Base-by-base conservation (phyloP, 139 green algal genomes). In the Coccomyxa sp. region DNA sequence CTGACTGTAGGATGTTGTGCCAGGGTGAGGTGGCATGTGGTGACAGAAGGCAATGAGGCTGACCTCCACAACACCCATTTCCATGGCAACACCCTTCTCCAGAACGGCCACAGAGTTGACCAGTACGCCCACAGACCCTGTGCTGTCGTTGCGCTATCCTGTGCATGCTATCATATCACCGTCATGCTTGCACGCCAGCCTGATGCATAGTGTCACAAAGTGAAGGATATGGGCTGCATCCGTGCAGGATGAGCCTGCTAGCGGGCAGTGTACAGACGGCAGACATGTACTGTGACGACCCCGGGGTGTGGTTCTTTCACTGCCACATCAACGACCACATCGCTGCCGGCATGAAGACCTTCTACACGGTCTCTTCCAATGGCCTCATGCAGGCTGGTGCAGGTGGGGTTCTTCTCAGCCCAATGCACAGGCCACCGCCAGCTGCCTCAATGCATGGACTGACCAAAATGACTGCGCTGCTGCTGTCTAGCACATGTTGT, bases 321-420 rank as follows among this genome's bases (percentile, higher is more conserved):
- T 94, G 90, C 80, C 87, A 89, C 70, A 71, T 82, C 7, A 91
- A 88, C 36, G 76, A 83, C 70, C 89, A 94, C 84, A 80, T 94
- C 78, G 58, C 77, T 29, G 76, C 68, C 0, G 89, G 89, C 71
- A 93, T 93, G 89, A 80, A 84, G 29, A 72, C 73, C 7, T 31
- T 85, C 29, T 93, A 91, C 84, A 80, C 34, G 33, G 76, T 91
- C 33, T 7, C 14, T 12, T 7, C 33, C 22, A 74, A 70, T 18
- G 70, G 31, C 44, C n/a, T n/a, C n/a, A n/a, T n/a, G n/a, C n/a
- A n/a, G n/a, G n/a, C n/a, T n/a, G n/a, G n/a, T n/a, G n/a, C n/a
- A n/a, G n/a, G n/a, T n/a, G 55, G 36, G 4, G 50, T 73, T 22
- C 34, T 69, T 8, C 24, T 16, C n/a, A 27, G 34, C 68, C 68